These are phyloP conservation scores for Ormosia semicastrata DNA, from an alignment of 306 rosid species.

Conservation along the genomic window DNA sequence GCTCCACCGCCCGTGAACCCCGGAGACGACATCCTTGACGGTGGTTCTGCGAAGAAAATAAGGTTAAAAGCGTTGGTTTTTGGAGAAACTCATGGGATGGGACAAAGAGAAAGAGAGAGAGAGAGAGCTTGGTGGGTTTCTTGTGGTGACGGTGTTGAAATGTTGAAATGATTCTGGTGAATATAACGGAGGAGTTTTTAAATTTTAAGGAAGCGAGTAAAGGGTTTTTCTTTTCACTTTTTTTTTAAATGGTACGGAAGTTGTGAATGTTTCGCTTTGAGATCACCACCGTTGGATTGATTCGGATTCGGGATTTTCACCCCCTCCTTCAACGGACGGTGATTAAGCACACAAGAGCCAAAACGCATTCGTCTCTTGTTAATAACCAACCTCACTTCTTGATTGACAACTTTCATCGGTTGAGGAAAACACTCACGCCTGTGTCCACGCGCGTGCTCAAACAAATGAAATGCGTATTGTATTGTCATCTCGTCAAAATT, in stretches of 20 bases:
- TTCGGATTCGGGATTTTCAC: not conserved
- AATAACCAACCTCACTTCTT: not conserved
- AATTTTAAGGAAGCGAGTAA: not conserved
- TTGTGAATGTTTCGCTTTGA: not conserved
- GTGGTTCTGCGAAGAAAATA: not conserved
- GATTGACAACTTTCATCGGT: not conserved
- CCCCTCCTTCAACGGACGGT: not conserved
- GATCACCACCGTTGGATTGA: slow-evolving; percentile 29
- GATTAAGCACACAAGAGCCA: not conserved
- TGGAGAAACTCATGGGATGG: slow-evolving; percentile 43
- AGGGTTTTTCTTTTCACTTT: not conserved
- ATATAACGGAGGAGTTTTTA: slow-evolving; percentile 31
- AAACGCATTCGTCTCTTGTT: slow-evolving; percentile 21
- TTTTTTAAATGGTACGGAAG: not conserved
- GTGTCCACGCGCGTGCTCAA: slow-evolving; percentile 16
- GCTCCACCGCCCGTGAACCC: slow-evolving; percentile 65
- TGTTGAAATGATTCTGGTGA: slow-evolving; percentile 40
- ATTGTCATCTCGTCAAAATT: no score
- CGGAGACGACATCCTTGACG: slow-evolving; percentile 57
- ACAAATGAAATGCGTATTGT: not conserved
- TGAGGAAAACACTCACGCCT: not conserved
- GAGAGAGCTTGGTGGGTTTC: slow-evolving; percentile 9
- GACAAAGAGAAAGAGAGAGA: slow-evolving; percentile 30
- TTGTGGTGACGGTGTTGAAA: not conserved
- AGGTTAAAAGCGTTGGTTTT: slow-evolving; percentile 37